Conservation (phyloP, 2,329 filamentous ascomycete species). For the Pestalotiopsis sp. region DNA sequence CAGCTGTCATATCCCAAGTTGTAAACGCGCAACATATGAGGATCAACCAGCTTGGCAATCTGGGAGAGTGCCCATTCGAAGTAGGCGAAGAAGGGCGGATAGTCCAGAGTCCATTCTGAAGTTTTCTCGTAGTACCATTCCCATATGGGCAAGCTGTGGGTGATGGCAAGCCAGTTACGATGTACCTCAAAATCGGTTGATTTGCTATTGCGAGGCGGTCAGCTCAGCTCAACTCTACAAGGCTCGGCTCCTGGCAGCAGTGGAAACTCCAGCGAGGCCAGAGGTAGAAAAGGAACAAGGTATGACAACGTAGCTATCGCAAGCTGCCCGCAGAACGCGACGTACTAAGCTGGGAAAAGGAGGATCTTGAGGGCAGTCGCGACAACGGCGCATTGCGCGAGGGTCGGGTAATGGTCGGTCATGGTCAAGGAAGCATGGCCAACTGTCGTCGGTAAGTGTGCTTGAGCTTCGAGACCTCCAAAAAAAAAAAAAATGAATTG, state of each 20-base stretch:
- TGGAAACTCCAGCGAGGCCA: neutral
- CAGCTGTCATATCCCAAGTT: slow-evolving; percentile 88
- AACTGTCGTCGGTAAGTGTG: neutral
- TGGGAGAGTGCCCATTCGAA: slow-evolving; percentile 95
- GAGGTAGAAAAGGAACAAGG: neutral
- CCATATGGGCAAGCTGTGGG: slow-evolving; percentile 81
- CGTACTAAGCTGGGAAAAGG: slow-evolving; percentile 92
- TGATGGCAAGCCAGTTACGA: slow-evolving; percentile 97
- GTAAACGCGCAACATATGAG: slow-evolving; percentile 78
- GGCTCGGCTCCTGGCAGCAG: neutral
- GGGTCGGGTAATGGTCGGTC: slow-evolving; percentile 83
- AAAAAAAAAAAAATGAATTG: neutral
- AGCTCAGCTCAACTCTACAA: neutral
- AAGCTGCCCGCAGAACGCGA: slow-evolving; percentile 25
- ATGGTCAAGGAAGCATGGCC: slow-evolving; percentile 48
- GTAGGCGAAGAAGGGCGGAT: slow-evolving; percentile 96
- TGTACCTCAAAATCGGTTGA: slow-evolving; percentile 99
- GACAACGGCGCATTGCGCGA: slow-evolving; percentile 84
- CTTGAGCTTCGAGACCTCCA: neutral
- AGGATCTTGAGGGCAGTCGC: slow-evolving; percentile 89
- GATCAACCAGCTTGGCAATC: slow-evolving; percentile 75
- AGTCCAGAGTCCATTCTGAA: slow-evolving; percentile 99
- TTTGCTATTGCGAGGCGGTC: slow-evolving; percentile 65
- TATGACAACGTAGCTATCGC: neutral
- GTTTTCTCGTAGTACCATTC: slow-evolving; percentile 98